Percentiles rank a stretch among this genome's conserved stretches.
phyloP scores from a whole-genome alignment of 2,329 filamentous ascomycete genomes.

The Geosmithia morbida region DNA sequence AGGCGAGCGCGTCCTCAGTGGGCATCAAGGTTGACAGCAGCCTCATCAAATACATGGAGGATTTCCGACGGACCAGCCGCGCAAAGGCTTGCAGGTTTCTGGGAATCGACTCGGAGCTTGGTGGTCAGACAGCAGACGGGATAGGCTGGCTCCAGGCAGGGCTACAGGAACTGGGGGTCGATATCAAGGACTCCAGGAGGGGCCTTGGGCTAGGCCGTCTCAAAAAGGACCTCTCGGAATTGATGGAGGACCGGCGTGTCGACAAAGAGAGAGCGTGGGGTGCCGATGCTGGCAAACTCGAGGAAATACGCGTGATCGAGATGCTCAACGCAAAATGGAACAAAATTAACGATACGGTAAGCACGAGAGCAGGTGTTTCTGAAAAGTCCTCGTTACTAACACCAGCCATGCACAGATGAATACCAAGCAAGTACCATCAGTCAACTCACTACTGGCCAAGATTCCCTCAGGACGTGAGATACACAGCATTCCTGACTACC shows the following conservation, averaged over 20 bases:
- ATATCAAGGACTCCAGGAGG: slow-evolving; percentile 33
- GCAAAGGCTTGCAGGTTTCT: slow-evolving; percentile 85
- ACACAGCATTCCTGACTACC: slow-evolving; percentile 55
- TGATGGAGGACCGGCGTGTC: slow-evolving; percentile 63
- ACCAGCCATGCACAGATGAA: slow-evolving; percentile 45
- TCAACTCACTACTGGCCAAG: slow-evolving; percentile 55
- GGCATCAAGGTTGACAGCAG: slow-evolving; percentile 44
- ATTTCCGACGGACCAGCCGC: slow-evolving; percentile 58
- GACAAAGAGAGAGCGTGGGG: slow-evolving; percentile 66
- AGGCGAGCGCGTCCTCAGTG: slow-evolving; percentile 10
- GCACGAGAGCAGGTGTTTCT: not conserved
- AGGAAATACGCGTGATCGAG: slow-evolving; percentile 74
- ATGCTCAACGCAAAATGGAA: slow-evolving; percentile 83
- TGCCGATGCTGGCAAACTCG: slow-evolving; percentile 66
- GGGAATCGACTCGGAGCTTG: slow-evolving; percentile 74
- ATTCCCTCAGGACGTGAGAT: slow-evolving; percentile 87
- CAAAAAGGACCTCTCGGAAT: slow-evolving; percentile 58
- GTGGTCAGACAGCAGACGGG: slow-evolving; percentile 66
- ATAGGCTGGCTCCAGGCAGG: slow-evolving; percentile 80
- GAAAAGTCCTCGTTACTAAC: not conserved
- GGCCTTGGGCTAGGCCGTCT: slow-evolving; percentile 45
- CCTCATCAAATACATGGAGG: slow-evolving; percentile 59
- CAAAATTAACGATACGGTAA: slow-evolving; percentile 83
- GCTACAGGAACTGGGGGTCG: slow-evolving; percentile 57
- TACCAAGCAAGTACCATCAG: slow-evolving; percentile 60